A percentile compares a stretch with the other conserved stretches of the same genome.
These are phyloP conservation scores for Zymoseptoria crescenta DNA, from an alignment of 2,329 filamentous ascomycete genomes.

Conservation along the genomic window DNA sequence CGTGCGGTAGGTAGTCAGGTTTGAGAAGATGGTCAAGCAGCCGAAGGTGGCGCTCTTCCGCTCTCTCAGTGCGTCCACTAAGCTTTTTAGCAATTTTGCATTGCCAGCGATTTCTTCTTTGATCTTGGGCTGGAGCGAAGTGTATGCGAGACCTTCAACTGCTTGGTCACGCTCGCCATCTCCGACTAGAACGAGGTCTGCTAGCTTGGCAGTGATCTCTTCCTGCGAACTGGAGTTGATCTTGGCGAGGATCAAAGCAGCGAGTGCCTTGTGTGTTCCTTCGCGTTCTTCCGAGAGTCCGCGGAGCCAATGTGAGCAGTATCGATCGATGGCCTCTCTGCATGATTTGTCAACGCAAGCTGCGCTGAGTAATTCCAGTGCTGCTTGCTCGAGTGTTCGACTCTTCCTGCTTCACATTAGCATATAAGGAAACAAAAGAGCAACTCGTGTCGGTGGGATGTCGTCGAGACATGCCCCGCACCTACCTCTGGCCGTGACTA, in stretches of 20 bases:
- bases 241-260: constrained; percentile 49
- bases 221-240: constrained; percentile 29
- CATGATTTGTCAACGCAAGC: constrained; percentile 81
- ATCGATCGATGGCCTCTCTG: constrained; percentile 73
- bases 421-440: not conserved
- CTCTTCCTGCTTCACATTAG: constrained; percentile 59
- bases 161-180: constrained; percentile 49
- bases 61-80: constrained; percentile 57
- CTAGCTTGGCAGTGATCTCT: constrained; percentile 24
- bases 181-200: constrained; percentile 28
- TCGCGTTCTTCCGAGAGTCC: constrained; percentile 55
- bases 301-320: constrained; percentile 81
- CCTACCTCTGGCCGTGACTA: constrained; percentile 26
- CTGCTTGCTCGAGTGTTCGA: constrained; percentile 74
- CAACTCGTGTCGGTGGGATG: not conserved
- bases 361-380: constrained; percentile 82
- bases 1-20: constrained; percentile 75
- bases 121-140: constrained; percentile 74
- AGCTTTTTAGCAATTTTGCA: constrained; percentile 56
- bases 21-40: constrained; percentile 74
- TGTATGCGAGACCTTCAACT: constrained; percentile 87
- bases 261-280: constrained; percentile 31
- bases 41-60: constrained; percentile 57
- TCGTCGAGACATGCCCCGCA: not conserved
- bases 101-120: constrained; percentile 75